Conservation (phyloP, 2,329 filamentous ascomycete species). For the Calonectria henricotiae region DNA sequence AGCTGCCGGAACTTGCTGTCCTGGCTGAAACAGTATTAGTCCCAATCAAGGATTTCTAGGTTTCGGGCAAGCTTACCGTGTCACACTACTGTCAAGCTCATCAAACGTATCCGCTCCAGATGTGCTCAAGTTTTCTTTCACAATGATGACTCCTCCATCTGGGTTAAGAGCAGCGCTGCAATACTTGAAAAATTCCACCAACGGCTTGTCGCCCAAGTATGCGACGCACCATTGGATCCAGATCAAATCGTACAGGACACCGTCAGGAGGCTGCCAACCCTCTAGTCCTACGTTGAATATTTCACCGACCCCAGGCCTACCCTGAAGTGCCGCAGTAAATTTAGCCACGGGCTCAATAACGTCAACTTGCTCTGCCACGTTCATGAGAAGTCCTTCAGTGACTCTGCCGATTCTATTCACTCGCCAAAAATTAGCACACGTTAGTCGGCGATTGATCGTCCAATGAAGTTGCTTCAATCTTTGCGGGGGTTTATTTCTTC, state of each 20-base stretch:
- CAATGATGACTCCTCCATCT: constrained; percentile 54
- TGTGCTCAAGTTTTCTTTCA: constrained; percentile 80
- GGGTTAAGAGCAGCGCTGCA: constrained; percentile 66
- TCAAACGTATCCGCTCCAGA: constrained; percentile 80
- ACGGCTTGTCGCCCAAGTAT: constrained; percentile 82
- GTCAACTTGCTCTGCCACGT: constrained; percentile 81
- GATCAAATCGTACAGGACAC: constrained; percentile 80
- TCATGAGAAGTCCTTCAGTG: constrained; percentile 82
- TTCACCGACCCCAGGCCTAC: constrained; percentile 71
- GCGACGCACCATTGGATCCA: constrained; percentile 95
- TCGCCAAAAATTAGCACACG: background rate
- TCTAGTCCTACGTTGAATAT: constrained; percentile 84
- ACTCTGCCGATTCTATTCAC: constrained; percentile 82
- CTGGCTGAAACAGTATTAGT: background rate
- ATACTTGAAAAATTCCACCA: constrained; percentile 77
- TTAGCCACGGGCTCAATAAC: constrained; percentile 88
- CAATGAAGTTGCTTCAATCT: too few species aligned
- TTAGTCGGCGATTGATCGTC: background rate
- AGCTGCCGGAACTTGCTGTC: background rate
- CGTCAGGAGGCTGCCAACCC: constrained; percentile 72
- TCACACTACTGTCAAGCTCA: constrained; percentile 83
- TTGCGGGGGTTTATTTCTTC: too few species aligned
- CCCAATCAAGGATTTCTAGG: background rate
- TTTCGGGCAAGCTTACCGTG: constrained; percentile 64
- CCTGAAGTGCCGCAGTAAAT: constrained; percentile 78